These are phyloP conservation scores for Pezizomycotina sp. DNA, from an alignment of 2,329 filamentous ascomycete genomes.

Conservation along the genomic window DNA sequence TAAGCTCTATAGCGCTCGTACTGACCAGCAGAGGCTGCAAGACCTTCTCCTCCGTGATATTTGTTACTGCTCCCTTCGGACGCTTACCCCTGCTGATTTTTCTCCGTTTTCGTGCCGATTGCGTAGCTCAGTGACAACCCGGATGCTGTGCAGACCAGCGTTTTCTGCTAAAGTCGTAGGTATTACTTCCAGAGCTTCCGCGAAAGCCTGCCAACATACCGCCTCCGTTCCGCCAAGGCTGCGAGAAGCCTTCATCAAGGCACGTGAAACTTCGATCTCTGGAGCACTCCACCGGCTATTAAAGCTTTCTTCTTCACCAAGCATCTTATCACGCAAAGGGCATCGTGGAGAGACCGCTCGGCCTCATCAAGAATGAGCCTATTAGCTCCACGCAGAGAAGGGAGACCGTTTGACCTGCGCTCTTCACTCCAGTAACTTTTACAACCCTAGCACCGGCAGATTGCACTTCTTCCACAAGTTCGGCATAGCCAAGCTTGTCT, in stretches of 20 bases:
- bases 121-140: conserved; percentile 88
- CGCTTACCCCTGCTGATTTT: conserved; percentile 91
- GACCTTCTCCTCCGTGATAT: conserved; percentile 94
- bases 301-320: conserved; percentile 99
- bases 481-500: conserved; percentile 88
- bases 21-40: conserved; percentile 89
- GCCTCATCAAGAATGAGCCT: conserved; percentile 88
- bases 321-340: conserved; percentile 91
- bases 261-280: conserved; percentile 87
- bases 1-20: conserved; percentile 92
- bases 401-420: conserved; percentile 72
- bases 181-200: conserved; percentile 91
- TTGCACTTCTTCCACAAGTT: conserved; percentile 83
- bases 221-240: conserved; percentile 78
- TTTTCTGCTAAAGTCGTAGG: conserved; percentile 96
- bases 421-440: conserved; percentile 83
- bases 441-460: conserved; percentile 79
- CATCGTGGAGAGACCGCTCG: conserved; percentile 89
- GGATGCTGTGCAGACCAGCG: conserved; percentile 93
- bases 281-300: conserved; percentile 92
- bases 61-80: conserved; percentile 87
- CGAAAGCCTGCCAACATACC: conserved; percentile 98
- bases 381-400: conserved; percentile 90
- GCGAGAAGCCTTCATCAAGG: conserved; percentile 66
- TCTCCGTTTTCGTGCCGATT: conserved; percentile 90